phyloP scores from a whole-genome alignment of 148 eudicot genomes.

The Selenicereus undatus region DNA sequence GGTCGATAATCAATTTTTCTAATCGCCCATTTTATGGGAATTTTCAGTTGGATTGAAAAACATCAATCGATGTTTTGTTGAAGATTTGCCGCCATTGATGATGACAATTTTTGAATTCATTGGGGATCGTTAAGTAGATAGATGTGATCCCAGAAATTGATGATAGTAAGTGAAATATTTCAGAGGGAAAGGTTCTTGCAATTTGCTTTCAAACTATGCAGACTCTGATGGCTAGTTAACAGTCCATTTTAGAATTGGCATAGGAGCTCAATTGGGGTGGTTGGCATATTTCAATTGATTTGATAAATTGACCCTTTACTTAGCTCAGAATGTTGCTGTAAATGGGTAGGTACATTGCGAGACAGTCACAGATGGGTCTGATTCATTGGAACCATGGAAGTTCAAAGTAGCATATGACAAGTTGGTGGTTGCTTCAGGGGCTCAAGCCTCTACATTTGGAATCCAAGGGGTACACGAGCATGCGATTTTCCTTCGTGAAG shows the following conservation, averaged over 20 bases:
- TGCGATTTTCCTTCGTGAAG: slow-evolving; percentile 91
- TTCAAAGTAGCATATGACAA: slow-evolving; percentile 84
- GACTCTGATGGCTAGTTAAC: neutral
- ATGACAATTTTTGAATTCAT: neutral
- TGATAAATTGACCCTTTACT: neutral
- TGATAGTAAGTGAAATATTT: neutral
- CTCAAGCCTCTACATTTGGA: slow-evolving; percentile 85
- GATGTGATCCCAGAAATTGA: neutral
- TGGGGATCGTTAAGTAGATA: neutral
- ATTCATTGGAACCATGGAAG: slow-evolving; percentile 62
- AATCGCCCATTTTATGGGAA: neutral
- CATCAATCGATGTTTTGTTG: neutral
- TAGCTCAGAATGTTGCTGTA: neutral
- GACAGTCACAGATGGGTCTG: slow-evolving; percentile 61
- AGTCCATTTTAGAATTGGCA: neutral
- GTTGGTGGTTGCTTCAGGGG: slow-evolving; percentile 85
- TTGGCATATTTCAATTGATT: neutral
- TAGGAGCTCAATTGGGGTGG: neutral
- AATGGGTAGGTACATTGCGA: slow-evolving; percentile 64
- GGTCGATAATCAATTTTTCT: neutral
- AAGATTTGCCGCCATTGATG: neutral
- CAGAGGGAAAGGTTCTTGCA: neutral
- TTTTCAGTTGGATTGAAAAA: neutral
- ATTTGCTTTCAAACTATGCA: neutral
- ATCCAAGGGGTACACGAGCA: slow-evolving; percentile 78